Conservation (phyloP, 2,329 filamentous ascomycete genomes). For the Cladosporium sphaerospermum region DNA sequence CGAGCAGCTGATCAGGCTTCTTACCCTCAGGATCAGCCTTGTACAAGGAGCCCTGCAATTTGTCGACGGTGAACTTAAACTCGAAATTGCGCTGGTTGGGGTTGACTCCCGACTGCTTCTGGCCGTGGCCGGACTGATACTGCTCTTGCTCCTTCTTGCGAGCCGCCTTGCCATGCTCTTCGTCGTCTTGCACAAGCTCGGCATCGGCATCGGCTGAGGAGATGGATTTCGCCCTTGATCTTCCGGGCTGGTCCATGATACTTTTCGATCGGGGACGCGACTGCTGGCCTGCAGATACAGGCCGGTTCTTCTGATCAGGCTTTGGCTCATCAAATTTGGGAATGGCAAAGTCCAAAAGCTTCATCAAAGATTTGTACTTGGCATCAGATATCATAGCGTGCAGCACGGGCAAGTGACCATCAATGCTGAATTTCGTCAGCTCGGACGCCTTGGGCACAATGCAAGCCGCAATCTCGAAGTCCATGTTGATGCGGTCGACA, state of each 20-base stretch:
- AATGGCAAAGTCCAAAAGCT: slow-evolving; percentile 87
- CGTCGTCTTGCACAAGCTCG: slow-evolving; percentile 64
- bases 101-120: slow-evolving; percentile 46
- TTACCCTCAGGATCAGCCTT: slow-evolving; percentile 72
- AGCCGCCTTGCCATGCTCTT: slow-evolving; percentile 50
- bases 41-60: slow-evolving; percentile 86
- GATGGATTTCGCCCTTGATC: slow-evolving; percentile 63
- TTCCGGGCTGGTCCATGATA: slow-evolving; percentile 34
- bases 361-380: slow-evolving; percentile 98
- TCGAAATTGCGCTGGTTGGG: slow-evolving; percentile 89
- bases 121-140: slow-evolving; percentile 42
- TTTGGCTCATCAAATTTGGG: slow-evolving; percentile 60
- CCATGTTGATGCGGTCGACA: slow-evolving; percentile 93
- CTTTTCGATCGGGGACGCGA: slow-evolving; percentile 19
- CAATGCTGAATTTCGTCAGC: slow-evolving; percentile 83
- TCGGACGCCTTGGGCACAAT: slow-evolving; percentile 96
- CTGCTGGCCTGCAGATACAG: slow-evolving; percentile 32
- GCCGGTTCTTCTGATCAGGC: background rate
- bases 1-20: slow-evolving; percentile 72
- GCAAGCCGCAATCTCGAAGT: slow-evolving; percentile 92
- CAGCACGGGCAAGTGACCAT: slow-evolving; percentile 83
- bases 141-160: slow-evolving; percentile 50
- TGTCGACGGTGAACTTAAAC: slow-evolving; percentile 93
- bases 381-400: slow-evolving; percentile 88
- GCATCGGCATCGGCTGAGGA: slow-evolving; percentile 68